Percentiles rank a stretch among this genome's conserved stretches.
Conservation (phyloP, 2,329 filamentous ascomycete species). For the Penicillium palitans region DNA sequence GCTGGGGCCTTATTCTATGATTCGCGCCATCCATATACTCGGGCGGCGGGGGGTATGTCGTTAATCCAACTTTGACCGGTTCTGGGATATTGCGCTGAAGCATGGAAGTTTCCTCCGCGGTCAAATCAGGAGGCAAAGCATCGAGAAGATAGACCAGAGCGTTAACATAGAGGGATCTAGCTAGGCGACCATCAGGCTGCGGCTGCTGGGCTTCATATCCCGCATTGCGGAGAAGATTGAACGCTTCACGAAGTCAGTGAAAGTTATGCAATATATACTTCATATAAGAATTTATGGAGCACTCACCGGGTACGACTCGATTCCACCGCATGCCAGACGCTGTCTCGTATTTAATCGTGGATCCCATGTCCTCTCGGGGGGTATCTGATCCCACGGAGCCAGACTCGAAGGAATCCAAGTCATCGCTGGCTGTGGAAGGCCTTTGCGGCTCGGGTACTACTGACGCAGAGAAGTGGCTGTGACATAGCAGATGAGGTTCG, state of each 20-base stretch:
- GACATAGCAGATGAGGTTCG: constrained; percentile 19
- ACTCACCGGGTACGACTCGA: constrained; percentile 35
- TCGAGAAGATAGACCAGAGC: constrained; percentile 42
- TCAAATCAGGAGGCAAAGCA: constrained; percentile 36
- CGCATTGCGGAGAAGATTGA: constrained; percentile 39
- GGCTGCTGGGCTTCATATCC: constrained; percentile 37
- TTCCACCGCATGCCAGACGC: constrained; percentile 39
- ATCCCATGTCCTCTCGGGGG: constrained; percentile 8
- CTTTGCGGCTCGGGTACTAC: constrained; percentile 9
- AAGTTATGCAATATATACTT: background rate
- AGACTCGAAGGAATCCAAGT: constrained; percentile 20
- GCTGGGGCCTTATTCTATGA: background rate
- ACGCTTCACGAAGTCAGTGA: constrained; percentile 28
- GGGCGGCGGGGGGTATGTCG: constrained; percentile 1
- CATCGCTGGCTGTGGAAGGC: constrained; percentile 25
- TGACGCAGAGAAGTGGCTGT: background rate
- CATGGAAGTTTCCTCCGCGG: constrained; percentile 30
- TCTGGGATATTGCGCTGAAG: constrained; percentile 33
- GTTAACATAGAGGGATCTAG: constrained; percentile 38
- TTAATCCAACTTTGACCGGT: constrained; percentile 19
- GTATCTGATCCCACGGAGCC: constrained; percentile 16
- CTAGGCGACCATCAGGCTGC: constrained; percentile 33
- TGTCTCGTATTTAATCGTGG: constrained; percentile 29
- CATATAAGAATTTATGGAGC: background rate
- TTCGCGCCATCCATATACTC: background rate